Evolutionary conservation across 805 yeast species (phyloP), one percentile per base, ranked within the genome.

Genomic region (Pichia ethanolica): DNA sequence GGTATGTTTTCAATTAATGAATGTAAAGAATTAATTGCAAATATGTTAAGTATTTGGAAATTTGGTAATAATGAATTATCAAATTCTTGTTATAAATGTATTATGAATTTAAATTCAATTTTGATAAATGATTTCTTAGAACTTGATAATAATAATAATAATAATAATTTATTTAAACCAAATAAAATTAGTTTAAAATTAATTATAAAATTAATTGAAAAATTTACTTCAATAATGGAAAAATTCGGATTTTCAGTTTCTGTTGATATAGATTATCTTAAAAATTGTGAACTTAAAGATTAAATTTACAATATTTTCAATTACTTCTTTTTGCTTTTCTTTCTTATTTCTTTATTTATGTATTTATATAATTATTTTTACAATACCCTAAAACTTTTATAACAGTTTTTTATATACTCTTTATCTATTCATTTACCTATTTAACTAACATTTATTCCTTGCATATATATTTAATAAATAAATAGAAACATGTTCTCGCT

Each of bases 31-130:
- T 7, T 45, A 11, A 6, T 50, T 26, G 25, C 42, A 26, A 44
- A 40, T 7, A 27, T 45, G 34, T 26, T 44, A 25, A 35, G 40
- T 45, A 39, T 49, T 41, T 45, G 51, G 51, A 39, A 26, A 32
- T 20, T 25, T 32, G 48, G 45, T 34, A 25, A 5, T 11, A 14
- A 30, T 41, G 27, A 14, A 37, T 33, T 47, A 12, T 30, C 50
- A 6, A 42, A n/a, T n/a, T 7, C 8, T 12, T 43, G 38, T 14
- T 14, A 38, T 7, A 27, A 14, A 20, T 36, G 40, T 46, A 34
- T 46, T 32, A 11, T 26, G 20, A 13, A 40, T n/a, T n/a, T 46
- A n/a, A 8, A 30, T 5, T n/a, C 11, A 9, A 9, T 41, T 5
- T 30, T 47, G 12, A n/a, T 3, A 2, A 10, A 40, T 25, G 26